Evolutionary conservation across 75 land plant genomes (phyloP).

Genomic region (Picea sitchensis): DNA sequence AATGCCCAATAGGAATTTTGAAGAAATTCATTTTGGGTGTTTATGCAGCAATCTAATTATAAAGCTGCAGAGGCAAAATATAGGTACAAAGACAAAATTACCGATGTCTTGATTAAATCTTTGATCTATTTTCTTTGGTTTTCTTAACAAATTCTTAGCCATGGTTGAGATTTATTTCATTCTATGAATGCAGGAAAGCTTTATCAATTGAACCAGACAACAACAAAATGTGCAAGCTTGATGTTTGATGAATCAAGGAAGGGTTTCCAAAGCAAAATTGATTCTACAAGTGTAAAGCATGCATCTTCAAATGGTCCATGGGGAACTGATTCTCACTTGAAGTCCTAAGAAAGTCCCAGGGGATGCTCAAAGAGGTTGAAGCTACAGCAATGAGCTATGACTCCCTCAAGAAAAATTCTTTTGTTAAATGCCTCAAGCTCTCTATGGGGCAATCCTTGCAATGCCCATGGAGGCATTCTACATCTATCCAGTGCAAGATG

Average conservation of each 20-base stretch:
- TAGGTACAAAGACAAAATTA: neutral
- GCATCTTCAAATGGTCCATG: conserved; percentile 33
- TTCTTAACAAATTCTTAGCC: neutral
- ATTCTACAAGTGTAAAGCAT: conserved; percentile 27
- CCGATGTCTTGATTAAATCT: neutral
- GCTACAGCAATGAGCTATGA: conserved; percentile 16
- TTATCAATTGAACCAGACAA: conserved; percentile 40
- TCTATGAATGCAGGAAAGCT: conserved; percentile 38
- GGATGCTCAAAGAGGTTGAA: conserved; percentile 45
- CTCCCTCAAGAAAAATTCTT: conserved; percentile 56
- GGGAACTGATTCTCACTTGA: conserved; percentile 45
- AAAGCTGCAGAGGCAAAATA: conserved; percentile 90
- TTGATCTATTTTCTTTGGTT: neutral
- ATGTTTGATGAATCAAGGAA: conserved; percentile 51
- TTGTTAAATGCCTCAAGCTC: conserved; percentile 12
- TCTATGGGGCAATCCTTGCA: neutral
- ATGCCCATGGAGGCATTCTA: neutral
- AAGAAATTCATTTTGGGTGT: no score
- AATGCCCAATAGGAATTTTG: no score
- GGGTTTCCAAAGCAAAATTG: conserved; percentile 36
- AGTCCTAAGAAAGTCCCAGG: conserved; percentile 52
- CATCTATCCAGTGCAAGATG: neutral
- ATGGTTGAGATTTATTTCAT: neutral
- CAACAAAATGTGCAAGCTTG: conserved; percentile 64
- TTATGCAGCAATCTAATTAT: conserved; percentile 88